A percentile compares a stretch with the other conserved stretches of the same genome.
Conservation (phyloP, 1,139 yeast species). For the Debaryomycetaceae sp. region DNA sequence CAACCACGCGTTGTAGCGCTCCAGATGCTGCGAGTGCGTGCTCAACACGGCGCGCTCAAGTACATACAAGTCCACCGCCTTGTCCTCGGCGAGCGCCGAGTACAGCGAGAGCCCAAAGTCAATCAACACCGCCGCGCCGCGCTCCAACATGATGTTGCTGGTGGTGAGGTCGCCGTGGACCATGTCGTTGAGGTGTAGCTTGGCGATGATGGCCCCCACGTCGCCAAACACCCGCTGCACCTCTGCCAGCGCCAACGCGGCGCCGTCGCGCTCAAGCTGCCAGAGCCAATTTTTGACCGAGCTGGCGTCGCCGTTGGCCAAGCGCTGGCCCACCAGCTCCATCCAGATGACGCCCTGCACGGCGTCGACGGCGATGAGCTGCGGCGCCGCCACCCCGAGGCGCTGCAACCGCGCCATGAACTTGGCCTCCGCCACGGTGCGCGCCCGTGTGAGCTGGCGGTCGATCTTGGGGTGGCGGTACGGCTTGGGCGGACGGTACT, state of each 20-base stretch:
- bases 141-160: slow-evolving; percentile 69
- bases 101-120: slow-evolving; percentile 91
- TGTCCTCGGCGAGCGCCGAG: slow-evolving; percentile 78
- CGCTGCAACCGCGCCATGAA: slow-evolving; percentile 58
- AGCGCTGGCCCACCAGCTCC: slow-evolving; percentile 60
- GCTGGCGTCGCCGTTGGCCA: slow-evolving; percentile 48
- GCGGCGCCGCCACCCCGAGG: slow-evolving; percentile 63
- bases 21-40: slow-evolving; percentile 79
- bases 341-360: slow-evolving; percentile 82
- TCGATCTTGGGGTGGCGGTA: slow-evolving; percentile 88
- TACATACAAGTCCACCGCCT: slow-evolving; percentile 94
- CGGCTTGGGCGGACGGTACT: slow-evolving; percentile 83
- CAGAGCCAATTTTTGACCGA: slow-evolving; percentile 71
- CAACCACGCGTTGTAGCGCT: slow-evolving; percentile 62
- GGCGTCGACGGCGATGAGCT: slow-evolving; percentile 68
- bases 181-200: slow-evolving; percentile 70
- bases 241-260: slow-evolving; percentile 18
- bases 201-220: slow-evolving; percentile 71
- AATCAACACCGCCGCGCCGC: slow-evolving; percentile 55
- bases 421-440: slow-evolving; percentile 84
- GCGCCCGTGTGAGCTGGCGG: slow-evolving; percentile 64
- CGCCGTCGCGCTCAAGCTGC: slow-evolving; percentile 42
- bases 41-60: slow-evolving; percentile 86
- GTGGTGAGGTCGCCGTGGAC: slow-evolving; percentile 95
- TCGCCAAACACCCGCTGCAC: slow-evolving; percentile 39